Base-by-base conservation (phyloP, 257 asterid genomes). In the Perilla frutescens region DNA sequence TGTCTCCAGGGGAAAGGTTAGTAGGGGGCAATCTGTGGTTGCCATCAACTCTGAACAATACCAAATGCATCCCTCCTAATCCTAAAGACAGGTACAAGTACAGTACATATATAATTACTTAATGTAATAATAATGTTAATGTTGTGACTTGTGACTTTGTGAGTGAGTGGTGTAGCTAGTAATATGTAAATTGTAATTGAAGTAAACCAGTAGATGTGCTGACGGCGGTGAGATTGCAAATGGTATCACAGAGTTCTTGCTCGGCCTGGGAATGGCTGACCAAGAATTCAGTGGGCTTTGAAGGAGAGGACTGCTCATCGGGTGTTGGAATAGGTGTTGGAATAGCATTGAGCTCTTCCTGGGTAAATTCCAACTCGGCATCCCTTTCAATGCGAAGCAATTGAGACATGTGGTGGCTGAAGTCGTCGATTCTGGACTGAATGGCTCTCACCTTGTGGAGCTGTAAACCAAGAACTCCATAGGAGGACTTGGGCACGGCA, bases 61-160 rank as follows among this genome's bases (percentile, higher is more conserved):
- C 97, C 88, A 93, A 76, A 84, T 93, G 96, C 97, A 93, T 93
- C 69, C 98, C 98, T 34, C 97, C 98, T 71, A 93, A 79, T 76
- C 98, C 98, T 93, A 20, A 20, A 20, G 26, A 20, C 26, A 20
- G 26, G 26, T 20, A 20, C 26, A 20, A 20, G 26, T 20, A 20
- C 26, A 20, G 26, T 20, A 20, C 26, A 20, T 20, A 20, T 20
- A 20, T 20, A 20, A 20, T 20, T 20, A 20, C 26, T 20, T 20
- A 20, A 20, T 20, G 26, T 20, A 20, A 20, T 20, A 20, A 20
- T 20, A 20, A 20, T 20, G 26, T 20, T 43, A 71, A 65, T 55
- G 12, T 9, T 13, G 69, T 77, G 32, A 78, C 11, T 59, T 62
- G 58, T 60, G 45, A 40, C 26, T 20, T 20, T 20, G 26, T 44